Base-by-base conservation (phyloP, 1,284 basidiomycete genomes). In the Cerioporus squamosus region DNA sequence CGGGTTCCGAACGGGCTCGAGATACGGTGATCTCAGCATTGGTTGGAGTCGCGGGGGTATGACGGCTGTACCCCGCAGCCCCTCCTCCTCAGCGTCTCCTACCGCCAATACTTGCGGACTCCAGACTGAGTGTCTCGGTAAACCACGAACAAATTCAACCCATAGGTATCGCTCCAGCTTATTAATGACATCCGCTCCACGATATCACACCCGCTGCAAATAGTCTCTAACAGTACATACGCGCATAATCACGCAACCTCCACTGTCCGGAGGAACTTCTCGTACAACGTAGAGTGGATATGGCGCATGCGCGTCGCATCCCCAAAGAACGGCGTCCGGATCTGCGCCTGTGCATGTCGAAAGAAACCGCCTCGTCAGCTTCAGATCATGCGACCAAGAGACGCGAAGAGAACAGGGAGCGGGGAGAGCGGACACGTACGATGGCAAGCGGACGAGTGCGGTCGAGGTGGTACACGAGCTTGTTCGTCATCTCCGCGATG, bases 401-500 rank as follows among this genome's bases (percentile, higher is more conserved):
- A n/a, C 54, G 43, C n/a, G 40, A n/a, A 23, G 39, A 46, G 26
- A n/a, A n/a, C n/a, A 10, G 69, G 48, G 68, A 23, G 17, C 57
- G 23, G 39, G 14, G 47, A 57, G 51, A 39, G 20, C 33, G 33
- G 33, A 36, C 33, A 80, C 86, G 61, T 63, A 91, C 90, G 72
- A 88, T 70, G n/a, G 80, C 78, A 12, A 83, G 72, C 8, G 87
- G 86, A 55, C 80, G 81, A 49, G 83, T 75, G 57, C 80, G 81
- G 64, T 90, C 86, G 31, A 88, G 79, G 39, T 84, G 76, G 29
- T 74, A 74, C 50, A 91, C 81, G 59, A 95, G 70, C 15, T 80
- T 80, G 2, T 82, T 79, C 40, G 87, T 82, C 87, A 94, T 94
- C 66, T 88, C 87, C 23, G 87, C 82, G 31, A 91, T 71, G 1